phyloP scores from a whole-genome alignment of 2,329 filamentous ascomycete species.

The Fusarium algeriense region DNA sequence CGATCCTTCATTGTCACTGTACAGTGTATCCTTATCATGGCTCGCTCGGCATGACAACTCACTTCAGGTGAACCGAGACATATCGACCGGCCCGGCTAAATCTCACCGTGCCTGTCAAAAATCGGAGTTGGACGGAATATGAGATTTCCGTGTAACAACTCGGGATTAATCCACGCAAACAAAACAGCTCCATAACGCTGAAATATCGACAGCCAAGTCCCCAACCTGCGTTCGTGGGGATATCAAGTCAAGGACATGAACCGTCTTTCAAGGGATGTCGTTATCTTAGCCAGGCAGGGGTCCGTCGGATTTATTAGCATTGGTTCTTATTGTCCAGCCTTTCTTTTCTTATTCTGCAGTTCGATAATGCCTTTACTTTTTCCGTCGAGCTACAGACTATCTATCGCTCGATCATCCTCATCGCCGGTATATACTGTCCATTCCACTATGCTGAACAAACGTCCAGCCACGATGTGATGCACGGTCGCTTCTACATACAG shows the following conservation, averaged over 20 bases:
- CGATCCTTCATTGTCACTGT: background rate
- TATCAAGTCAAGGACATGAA: background rate
- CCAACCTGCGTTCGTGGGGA: constrained; percentile 4
- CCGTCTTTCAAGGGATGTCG: background rate
- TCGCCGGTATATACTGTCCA: background rate
- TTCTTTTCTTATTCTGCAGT: constrained; percentile 4
- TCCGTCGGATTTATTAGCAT: background rate
- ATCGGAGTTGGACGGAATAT: constrained; percentile 10
- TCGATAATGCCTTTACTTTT: constrained; percentile 14
- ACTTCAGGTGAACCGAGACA: constrained; percentile 22
- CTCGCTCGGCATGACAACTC: constrained; percentile 15
- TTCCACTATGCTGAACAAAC: background rate
- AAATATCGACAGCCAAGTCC: background rate
- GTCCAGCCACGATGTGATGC: constrained; percentile 2
- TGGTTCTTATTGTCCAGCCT: background rate
- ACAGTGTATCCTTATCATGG: constrained; percentile 11
- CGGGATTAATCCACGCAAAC: background rate
- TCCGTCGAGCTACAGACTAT: background rate
- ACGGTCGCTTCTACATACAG: background rate
- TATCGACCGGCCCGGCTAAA: constrained; percentile 8
- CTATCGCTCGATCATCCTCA: background rate
- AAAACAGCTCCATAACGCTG: constrained; percentile 2
- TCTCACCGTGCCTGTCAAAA: constrained; percentile 12
- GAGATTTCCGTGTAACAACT: background rate
- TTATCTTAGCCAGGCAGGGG: constrained; percentile 7